Conservation (phyloP, 345 rosid species). For the Brassica juncea region DNA sequence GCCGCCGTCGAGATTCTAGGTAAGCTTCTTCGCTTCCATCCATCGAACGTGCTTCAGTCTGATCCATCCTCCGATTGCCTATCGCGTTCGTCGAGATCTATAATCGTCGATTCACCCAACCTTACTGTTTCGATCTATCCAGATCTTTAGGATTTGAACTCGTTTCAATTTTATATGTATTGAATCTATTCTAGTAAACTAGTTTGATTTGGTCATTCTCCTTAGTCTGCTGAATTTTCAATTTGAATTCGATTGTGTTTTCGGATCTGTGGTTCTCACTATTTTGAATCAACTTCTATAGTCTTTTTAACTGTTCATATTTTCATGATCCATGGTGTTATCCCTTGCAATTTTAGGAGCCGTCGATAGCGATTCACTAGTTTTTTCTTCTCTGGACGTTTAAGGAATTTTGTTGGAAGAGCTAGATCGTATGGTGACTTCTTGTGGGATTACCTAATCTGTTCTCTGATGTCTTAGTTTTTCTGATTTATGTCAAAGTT, state of each 20-base stretch:
- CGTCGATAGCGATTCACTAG: not conserved
- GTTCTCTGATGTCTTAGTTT: not conserved
- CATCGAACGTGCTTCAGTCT: not conserved
- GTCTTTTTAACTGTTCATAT: not conserved
- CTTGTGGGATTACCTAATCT: not conserved
- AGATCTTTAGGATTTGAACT: conserved; percentile 26
- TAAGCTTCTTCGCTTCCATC: conserved; percentile 26
- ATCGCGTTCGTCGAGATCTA: conserved; percentile 8
- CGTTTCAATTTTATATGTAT: not conserved
- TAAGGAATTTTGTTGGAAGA: not conserved
- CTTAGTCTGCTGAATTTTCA: conserved; percentile 18
- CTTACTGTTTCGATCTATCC: not conserved
- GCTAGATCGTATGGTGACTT: not conserved
- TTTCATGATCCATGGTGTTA: not conserved
- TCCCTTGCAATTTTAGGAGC: not conserved
- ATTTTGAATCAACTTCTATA: not conserved
- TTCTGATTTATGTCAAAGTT: not conserved
- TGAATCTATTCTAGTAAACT: not conserved
- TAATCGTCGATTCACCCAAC: conserved; percentile 2
- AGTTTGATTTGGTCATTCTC: not conserved
- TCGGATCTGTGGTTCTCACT: conserved; percentile 27
- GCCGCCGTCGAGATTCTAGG: conserved; percentile 36
- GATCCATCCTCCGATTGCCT: conserved; percentile 11
- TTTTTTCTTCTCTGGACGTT: not conserved
- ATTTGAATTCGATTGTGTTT: conserved; percentile 10